Base-by-base conservation (phyloP, 2,329 filamentous ascomycete species). In the Aspergillus japonicus region DNA sequence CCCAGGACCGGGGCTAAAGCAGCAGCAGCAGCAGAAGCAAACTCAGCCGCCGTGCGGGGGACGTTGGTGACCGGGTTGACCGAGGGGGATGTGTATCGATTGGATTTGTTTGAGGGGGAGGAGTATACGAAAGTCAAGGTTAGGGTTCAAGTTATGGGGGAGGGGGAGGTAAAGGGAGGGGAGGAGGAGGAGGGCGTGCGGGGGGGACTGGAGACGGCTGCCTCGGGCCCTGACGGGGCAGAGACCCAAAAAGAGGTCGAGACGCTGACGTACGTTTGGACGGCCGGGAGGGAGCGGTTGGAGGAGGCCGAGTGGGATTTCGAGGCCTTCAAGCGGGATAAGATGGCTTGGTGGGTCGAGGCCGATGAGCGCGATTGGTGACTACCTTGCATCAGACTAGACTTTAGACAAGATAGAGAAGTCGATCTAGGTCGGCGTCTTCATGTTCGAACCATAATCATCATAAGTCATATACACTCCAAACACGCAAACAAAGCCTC, bases 301-400 rank as follows among this genome's bases (percentile, higher is more conserved):
- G 91, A 96, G 74, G 80, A 84, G 33, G 76, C 79, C 23, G 92
- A 96, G 74, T 98, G 94, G 94, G 91, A 96, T 73, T 95, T 92
- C 77, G 87, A 88, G 51, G 86, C 90, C 63, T 98, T 97, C 72
- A 86, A 89, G 62, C 81, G 82, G 68, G 88, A 95, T 62, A 96
- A 92, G 79, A 79, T 89, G 82, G 70, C 74, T 52, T 78, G 79
- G 66, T 89, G 87, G 87, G 79, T 82, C 60, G 82, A 79, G 12
- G 74, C 69, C 0, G 73, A 73, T 33, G 78, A 80, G 62, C 77
- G 74, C 19, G 79, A 82, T 59, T 79, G 78, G 63, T 72, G 67
- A 60, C 50, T 42, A 42, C 26, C 47, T n/a, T 35, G 31, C 7
- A 33, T 19, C 21, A 16, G 16, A 39, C 29, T 19, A 39, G 2